Evolutionary conservation across 148 eudicot species (phyloP).

Genomic region (Linanthus parryae): DNA sequence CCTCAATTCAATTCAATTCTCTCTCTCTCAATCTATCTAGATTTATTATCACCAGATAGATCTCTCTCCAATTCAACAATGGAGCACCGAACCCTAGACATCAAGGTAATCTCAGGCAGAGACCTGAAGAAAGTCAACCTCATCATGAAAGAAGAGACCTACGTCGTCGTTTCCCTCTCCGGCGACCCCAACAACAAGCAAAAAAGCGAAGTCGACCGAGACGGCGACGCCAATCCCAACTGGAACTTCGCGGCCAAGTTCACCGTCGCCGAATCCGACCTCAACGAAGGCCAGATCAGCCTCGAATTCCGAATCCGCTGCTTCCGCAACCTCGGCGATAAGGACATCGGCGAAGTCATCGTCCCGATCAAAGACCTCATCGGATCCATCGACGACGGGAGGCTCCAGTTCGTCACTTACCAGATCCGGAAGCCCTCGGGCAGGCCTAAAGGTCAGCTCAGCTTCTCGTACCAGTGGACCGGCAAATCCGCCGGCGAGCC

Average conservation of each 20-base stretch:
- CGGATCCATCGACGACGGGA: slow-evolving; percentile 9
- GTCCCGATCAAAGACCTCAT: slow-evolving; percentile 52
- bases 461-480: slow-evolving; percentile 46
- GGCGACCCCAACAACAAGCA: slow-evolving; percentile 25
- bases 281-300: slow-evolving; percentile 17
- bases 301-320: slow-evolving; percentile 37
- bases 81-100: slow-evolving; percentile 39
- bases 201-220: slow-evolving; percentile 27
- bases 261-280: slow-evolving; percentile 34
- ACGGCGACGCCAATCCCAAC: slow-evolving; percentile 41
- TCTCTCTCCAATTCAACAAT: too few species aligned
- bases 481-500: slow-evolving; percentile 16
- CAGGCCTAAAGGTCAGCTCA: slow-evolving; percentile 47
- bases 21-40: not conserved
- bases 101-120: slow-evolving; percentile 41
- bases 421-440: slow-evolving; percentile 56
- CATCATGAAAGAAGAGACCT: slow-evolving; percentile 38
- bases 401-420: slow-evolving; percentile 36
- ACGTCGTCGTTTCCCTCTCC: slow-evolving; percentile 44
- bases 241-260: slow-evolving; percentile 55
- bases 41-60: too few species aligned
- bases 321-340: slow-evolving; percentile 41
- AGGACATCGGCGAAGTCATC: slow-evolving; percentile 55
- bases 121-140: slow-evolving; percentile 43
- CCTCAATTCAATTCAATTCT: too few species aligned